These are phyloP conservation scores for Naganishia friedmannii DNA, from an alignment of 768 basidiomycete genomes.

Conservation along the genomic window DNA sequence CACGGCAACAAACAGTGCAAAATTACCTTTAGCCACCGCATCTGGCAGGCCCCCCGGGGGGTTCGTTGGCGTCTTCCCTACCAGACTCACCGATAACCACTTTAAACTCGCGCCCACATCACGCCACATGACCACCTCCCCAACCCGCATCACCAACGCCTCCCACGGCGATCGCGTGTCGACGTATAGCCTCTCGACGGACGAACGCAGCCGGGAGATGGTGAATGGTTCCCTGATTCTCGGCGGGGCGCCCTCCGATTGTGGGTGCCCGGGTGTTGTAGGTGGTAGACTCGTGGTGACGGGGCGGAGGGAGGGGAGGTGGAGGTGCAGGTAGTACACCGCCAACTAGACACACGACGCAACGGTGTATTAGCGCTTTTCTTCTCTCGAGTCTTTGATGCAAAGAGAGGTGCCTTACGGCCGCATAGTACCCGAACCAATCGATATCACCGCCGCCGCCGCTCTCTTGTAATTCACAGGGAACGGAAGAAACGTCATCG, in stretches of 20 bases:
- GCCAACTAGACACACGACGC: background rate
- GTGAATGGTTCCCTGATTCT: constrained; percentile 33
- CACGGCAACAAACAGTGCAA: background rate
- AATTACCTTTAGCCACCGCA: no score
- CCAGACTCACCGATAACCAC: constrained; percentile 26
- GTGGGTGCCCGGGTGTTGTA: no score
- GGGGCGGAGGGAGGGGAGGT: constrained; percentile 4
- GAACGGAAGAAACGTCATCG: no score
- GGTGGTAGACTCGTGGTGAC: background rate
- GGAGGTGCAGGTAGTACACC: constrained; percentile 2
- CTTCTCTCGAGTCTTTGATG: no score
- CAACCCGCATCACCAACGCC: constrained; percentile 8
- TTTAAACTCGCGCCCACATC: constrained; percentile 11
- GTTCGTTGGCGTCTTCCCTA: background rate
- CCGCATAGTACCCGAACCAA: constrained; percentile 23
- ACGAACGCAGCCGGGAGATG: constrained; percentile 29
- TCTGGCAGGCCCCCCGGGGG: no score
- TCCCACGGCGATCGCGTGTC: constrained; percentile 32
- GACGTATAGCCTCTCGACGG: constrained; percentile 34
- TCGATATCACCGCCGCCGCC: background rate
- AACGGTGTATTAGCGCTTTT: background rate
- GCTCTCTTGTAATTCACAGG: no score
- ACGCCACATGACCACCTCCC: constrained; percentile 32
- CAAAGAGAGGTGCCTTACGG: no score
- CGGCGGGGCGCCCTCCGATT: no score